Evolutionary conservation across 177 flowering plant genomes (phyloP).

Genomic region (Tripterygium wilfordii): DNA sequence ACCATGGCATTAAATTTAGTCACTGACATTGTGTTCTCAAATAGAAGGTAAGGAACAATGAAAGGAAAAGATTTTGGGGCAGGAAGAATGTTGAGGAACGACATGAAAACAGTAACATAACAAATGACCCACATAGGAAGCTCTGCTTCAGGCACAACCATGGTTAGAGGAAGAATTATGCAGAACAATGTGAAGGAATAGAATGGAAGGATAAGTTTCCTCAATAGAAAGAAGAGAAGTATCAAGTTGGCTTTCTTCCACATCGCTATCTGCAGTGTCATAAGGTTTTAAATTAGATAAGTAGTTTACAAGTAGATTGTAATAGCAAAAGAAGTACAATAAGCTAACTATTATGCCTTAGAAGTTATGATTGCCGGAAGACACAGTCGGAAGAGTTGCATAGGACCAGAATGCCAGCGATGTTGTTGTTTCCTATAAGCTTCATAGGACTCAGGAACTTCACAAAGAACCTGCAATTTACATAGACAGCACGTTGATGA

Average conservation of each 20-base stretch:
- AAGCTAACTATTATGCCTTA: slow-evolving; percentile 13
- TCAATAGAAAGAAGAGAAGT: slow-evolving; percentile 51
- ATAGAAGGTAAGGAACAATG: slow-evolving; percentile 55
- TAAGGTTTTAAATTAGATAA: not conserved
- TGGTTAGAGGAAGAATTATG: slow-evolving; percentile 39
- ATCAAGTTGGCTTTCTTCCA: slow-evolving; percentile 55
- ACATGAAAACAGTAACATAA: slow-evolving; percentile 53
- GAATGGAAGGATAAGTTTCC: slow-evolving; percentile 63
- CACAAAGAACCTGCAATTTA: slow-evolving; percentile 24
- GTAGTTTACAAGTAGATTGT: not conserved
- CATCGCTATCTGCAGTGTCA: not conserved
- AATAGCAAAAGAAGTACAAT: not conserved
- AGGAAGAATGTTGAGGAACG: slow-evolving; percentile 58
- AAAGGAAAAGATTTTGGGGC: slow-evolving; percentile 63
- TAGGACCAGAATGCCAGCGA: slow-evolving; percentile 46
- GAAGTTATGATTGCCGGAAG: slow-evolving; percentile 27
- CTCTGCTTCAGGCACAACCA: slow-evolving; percentile 67
- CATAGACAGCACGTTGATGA: not conserved
- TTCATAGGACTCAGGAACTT: slow-evolving; percentile 36
- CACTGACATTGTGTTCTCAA: slow-evolving; percentile 32
- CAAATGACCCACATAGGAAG: slow-evolving; percentile 63
- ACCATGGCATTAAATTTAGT: slow-evolving; percentile 67
- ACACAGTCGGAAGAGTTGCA: slow-evolving; percentile 35
- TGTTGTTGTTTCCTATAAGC: slow-evolving; percentile 41
- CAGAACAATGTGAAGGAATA: slow-evolving; percentile 55